These are phyloP conservation scores for Papiliotrema fonsecae DNA, from an alignment of 1,284 basidiomycete genomes.

Conservation along the genomic window DNA sequence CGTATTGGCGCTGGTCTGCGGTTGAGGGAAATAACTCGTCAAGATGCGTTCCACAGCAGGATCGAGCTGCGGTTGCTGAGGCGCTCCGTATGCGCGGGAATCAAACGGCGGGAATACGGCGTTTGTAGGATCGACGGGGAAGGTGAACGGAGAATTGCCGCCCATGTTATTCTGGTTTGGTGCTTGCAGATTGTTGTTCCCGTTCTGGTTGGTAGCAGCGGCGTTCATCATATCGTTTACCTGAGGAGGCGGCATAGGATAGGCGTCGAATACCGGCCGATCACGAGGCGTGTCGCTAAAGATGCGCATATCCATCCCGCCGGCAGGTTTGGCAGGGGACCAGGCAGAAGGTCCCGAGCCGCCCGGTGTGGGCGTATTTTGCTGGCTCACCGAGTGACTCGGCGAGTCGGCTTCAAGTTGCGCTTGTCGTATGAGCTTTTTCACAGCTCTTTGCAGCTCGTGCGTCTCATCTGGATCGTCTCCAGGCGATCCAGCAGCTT, in stretches of 20 bases:
- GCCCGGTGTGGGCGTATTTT: slow-evolving; percentile 12
- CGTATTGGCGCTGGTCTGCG: slow-evolving; percentile 8
- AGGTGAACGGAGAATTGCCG: slow-evolving; percentile 22
- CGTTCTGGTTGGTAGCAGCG: slow-evolving; percentile 3
- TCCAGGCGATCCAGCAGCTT: slow-evolving; percentile 17
- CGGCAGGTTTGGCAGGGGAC: background rate
- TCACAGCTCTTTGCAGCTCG: slow-evolving; percentile 46
- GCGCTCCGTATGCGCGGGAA: slow-evolving; percentile 4
- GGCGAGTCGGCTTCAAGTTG: slow-evolving; percentile 41
- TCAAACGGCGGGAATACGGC: slow-evolving; percentile 5
- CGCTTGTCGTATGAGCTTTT: slow-evolving; percentile 46
- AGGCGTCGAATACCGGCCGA: slow-evolving; percentile 42
- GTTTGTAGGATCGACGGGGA: slow-evolving; percentile 22
- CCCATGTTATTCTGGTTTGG: background rate
- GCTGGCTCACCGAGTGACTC: slow-evolving; percentile 13
- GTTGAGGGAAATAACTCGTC: slow-evolving; percentile 33
- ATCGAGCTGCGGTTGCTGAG: slow-evolving; percentile 24
- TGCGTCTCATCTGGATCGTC: slow-evolving; percentile 35
- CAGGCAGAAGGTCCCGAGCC: background rate
- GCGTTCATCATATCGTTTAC: no score
- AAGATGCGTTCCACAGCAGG: slow-evolving; percentile 41
- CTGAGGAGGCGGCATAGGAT: slow-evolving; percentile 34
- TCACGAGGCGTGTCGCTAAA: slow-evolving; percentile 27
- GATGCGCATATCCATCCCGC: slow-evolving; percentile 9
- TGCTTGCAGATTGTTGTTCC: background rate